Base-by-base conservation (phyloP, 805 yeast species). In the Wickerhamiella domercqiae region DNA sequence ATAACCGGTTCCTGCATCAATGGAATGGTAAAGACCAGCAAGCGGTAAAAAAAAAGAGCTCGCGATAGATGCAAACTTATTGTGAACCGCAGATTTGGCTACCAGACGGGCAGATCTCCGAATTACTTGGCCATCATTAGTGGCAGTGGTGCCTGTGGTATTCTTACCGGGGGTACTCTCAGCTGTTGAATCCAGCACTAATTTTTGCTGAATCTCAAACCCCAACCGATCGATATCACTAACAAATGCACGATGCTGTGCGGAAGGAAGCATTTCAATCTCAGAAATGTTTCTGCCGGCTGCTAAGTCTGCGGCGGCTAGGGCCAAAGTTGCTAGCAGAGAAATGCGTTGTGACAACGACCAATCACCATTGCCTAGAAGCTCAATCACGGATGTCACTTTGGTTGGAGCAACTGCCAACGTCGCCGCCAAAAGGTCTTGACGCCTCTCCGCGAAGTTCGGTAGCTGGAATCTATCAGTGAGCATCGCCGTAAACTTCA, bases 291-390 rank as follows among this genome's bases (percentile, higher is more conserved):
- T 54, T n/a, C 64, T 64, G 0, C 53, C 62, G 51, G 77, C 87
- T 0, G 78, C 61, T 7, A 84, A 61, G 44, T 79, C 83, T 42
- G 94, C 57, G 0, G 84, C 82, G 2, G 80, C 70, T 18, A 84
- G 57, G 0, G 86, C 76, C 9, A 82, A 51, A 0, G 80, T 60
- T 3, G 86, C 71, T 15, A 90, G 55, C 6, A 86, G 62, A 21
- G 70, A 59, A 58, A 86, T 63, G 34, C 97, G 57, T 42, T 77
- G 86, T 43, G 79, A 90, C 15, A 90, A 54, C 0, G 94, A 82
- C 43, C 78, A 72, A 50, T 87, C 98, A 0, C 86, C 84, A 0
- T 67, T 63, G 25, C 71, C 60, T 14, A 84, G 59, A 14, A 75
- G 53, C 20, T 61, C 51, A 29, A 70, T 55, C 5, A 61, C 48